These are phyloP conservation scores for Xylaria polymorpha DNA, from an alignment of 2,329 filamentous ascomycete species.

Conservation along the genomic window DNA sequence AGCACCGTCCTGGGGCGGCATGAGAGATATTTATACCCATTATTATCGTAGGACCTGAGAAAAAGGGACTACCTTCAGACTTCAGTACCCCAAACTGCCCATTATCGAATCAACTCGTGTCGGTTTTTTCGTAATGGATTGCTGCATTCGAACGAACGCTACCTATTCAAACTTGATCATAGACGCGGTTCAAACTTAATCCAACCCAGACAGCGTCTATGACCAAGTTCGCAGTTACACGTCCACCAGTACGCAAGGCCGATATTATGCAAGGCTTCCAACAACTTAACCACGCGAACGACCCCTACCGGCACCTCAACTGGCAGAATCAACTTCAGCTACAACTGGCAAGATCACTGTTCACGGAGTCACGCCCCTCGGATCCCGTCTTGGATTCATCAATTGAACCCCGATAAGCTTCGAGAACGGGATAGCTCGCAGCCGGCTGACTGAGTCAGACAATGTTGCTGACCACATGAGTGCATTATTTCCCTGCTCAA, in stretches of 20 bases:
- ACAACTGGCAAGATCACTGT: no score
- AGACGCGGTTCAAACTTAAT: conserved; percentile 73
- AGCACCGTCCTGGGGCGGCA: conserved; percentile 71
- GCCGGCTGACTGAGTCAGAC: no score
- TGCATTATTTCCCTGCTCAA: no score
- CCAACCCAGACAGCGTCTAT: conserved; percentile 42
- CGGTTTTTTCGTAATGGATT: conserved; percentile 70
- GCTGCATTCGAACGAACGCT: conserved; percentile 69
- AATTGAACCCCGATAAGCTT: no score
- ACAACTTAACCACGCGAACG: conserved; percentile 37
- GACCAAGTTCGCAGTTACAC: conserved; percentile 68
- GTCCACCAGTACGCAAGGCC: conserved; percentile 73
- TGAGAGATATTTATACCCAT: conserved; percentile 95
- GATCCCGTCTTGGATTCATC: no score
- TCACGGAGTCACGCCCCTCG: no score
- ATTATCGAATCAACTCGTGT: conserved; percentile 67
- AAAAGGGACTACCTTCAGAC: conserved; percentile 61
- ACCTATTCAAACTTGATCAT: conserved; percentile 72
- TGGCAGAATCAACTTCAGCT: no score
- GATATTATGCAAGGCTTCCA: conserved; percentile 76
- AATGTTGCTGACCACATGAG: no score
- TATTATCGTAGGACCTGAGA: conserved; percentile 75
- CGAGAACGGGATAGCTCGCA: no score
- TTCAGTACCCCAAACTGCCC: conserved; percentile 63
- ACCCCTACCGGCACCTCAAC: no score